Conservation (phyloP, 208 protist species). For the Trypanosoma melophagium region DNA sequence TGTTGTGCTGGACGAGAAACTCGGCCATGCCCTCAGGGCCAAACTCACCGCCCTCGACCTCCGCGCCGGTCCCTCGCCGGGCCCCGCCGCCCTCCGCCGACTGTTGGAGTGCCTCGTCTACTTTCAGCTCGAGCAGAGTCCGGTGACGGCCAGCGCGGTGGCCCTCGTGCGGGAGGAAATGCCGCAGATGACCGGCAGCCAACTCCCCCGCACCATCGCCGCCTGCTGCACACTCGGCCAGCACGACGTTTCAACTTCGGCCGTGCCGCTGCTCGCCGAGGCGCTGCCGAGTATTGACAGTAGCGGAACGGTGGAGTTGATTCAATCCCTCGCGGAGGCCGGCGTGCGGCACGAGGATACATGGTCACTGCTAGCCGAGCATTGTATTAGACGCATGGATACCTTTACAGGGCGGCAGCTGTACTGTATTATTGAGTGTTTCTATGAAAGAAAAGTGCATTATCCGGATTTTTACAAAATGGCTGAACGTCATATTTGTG, state of each 20-base stretch:
- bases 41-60: constrained; percentile 76
- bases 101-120: constrained; percentile 80
- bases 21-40: constrained; percentile 60
- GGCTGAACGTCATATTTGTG: constrained; percentile 58
- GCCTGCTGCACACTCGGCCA: constrained; percentile 68
- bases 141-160: constrained; percentile 56
- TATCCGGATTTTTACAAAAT: constrained; percentile 82
- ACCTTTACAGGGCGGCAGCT: constrained; percentile 64
- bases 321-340: constrained; percentile 50
- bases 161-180: constrained; percentile 51
- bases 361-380: constrained; percentile 73
- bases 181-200: constrained; percentile 46
- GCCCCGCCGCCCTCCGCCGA: constrained; percentile 46
- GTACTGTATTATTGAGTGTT: constrained; percentile 49
- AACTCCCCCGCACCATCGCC: constrained; percentile 62
- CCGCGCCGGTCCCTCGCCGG: constrained; percentile 41
- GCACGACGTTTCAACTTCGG: constrained; percentile 44
- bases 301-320: constrained; percentile 35
- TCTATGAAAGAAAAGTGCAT: constrained; percentile 55
- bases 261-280: constrained; percentile 55
- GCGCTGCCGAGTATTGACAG: constrained; percentile 42
- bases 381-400: constrained; percentile 67
- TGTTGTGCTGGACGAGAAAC: constrained; percentile 54
- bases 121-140: constrained; percentile 62
- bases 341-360: constrained; percentile 63